A percentile compares a stretch with the other conserved stretches of the same genome.
Evolutionary conservation across 257 asterid species (phyloP).

Genomic region (Datura wrightii): DNA sequence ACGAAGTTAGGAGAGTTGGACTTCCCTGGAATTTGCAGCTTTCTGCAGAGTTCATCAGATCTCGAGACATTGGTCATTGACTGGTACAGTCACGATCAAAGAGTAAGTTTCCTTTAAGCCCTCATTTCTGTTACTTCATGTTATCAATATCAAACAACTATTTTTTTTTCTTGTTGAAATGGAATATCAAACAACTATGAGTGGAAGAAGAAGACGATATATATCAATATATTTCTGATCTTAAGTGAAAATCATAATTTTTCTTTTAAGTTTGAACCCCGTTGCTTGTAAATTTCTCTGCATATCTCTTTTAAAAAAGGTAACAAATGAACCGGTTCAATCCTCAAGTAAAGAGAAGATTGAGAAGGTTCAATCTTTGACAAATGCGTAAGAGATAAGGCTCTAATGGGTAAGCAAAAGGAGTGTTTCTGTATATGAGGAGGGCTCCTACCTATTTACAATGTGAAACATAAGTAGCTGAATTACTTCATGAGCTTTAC

Average conservation of each 20-base stretch:
- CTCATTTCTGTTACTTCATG: background rate
- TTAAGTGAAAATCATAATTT: background rate
- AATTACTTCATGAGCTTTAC: background rate
- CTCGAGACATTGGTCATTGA: background rate
- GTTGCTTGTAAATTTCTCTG: background rate
- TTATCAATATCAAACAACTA: background rate
- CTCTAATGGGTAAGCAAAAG: background rate
- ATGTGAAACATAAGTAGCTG: background rate
- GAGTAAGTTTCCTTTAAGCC: background rate
- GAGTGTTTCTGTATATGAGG: background rate
- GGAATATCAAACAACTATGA: background rate
- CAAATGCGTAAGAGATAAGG: background rate
- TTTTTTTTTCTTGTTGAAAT: background rate
- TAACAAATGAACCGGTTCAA: background rate
- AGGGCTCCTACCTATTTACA: background rate
- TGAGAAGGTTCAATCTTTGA: background rate
- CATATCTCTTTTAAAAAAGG: background rate
- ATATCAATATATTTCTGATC: background rate
- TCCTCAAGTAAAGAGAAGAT: slow-evolving; percentile 16
- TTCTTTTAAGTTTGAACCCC: background rate
- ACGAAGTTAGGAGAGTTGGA: too few relatives aligned
- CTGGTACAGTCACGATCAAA: background rate
- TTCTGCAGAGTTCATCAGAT: background rate
- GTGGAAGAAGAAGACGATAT: background rate
- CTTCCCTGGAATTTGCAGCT: too few relatives aligned